Conservation (phyloP, 495 filamentous ascomycete species). For the Talaromyces nanjingensis region DNA sequence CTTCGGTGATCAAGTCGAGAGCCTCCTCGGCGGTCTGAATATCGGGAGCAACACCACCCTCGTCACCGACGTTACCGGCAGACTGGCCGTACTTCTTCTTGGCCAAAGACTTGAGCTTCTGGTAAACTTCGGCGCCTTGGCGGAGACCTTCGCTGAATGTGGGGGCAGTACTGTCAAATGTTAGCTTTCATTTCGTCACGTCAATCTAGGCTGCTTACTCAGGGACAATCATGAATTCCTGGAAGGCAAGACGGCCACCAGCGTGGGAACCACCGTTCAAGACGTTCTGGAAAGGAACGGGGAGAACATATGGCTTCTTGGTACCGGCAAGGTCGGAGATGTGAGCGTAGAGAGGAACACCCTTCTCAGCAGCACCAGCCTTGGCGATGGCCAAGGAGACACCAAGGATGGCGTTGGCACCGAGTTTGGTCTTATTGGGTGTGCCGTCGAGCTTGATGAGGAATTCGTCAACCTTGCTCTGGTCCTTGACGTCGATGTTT, state of each 20-base stretch:
- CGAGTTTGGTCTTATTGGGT: conserved; percentile 93
- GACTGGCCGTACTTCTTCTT: conserved; percentile 99
- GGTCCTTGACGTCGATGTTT: conserved; percentile 94
- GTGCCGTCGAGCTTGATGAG: conserved; percentile 95
- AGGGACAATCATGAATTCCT: conserved; percentile 99
- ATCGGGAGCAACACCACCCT: conserved; percentile 99
- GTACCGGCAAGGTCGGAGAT: conserved; percentile 97
- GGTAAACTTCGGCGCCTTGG: conserved; percentile 94
- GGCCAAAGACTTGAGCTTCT: conserved; percentile 91
- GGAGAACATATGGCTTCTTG: conserved; percentile 99
- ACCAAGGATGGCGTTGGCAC: conserved; percentile 98
- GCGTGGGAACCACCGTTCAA: conserved; percentile 99
- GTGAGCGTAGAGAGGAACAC: conserved; percentile 94
- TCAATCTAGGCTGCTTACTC: conserved; percentile 39
- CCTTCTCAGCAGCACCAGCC: conserved; percentile 97
- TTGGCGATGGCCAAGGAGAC: conserved; percentile 95
- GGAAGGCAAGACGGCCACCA: conserved; percentile 97
- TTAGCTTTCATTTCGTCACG: neutral
- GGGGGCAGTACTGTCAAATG: conserved; percentile 50
- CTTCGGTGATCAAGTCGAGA: conserved; percentile 89
- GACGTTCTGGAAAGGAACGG: conserved; percentile 99
- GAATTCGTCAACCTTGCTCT: conserved; percentile 87
- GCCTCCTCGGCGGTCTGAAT: conserved; percentile 96
- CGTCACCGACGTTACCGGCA: conserved; percentile 95
- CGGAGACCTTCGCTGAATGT: conserved; percentile 94